Percentiles rank a stretch among this genome's conserved stretches.
Conservation (phyloP, 441 rosid species). For the Euphorbia schlechtendalii region DNA sequence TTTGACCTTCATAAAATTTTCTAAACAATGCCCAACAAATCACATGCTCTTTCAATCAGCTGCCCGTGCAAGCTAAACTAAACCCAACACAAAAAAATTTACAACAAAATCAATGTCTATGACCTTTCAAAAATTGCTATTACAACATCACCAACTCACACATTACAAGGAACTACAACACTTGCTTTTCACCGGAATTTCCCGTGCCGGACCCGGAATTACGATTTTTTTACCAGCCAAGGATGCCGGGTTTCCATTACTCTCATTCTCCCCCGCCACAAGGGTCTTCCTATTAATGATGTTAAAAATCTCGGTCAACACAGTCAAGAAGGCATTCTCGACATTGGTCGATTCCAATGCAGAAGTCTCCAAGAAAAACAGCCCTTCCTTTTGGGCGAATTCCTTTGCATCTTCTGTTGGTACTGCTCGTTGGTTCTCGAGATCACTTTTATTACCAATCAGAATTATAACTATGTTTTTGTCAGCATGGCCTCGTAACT, state of each 20-base stretch:
- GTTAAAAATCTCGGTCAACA: slow-evolving; percentile 77
- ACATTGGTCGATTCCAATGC: slow-evolving; percentile 79
- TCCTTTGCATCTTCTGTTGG: slow-evolving; percentile 72
- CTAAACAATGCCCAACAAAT: neutral
- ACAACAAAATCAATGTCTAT: slow-evolving; percentile 31
- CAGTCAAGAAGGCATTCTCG: slow-evolving; percentile 67
- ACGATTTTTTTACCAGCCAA: slow-evolving; percentile 73
- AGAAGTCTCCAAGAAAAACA: slow-evolving; percentile 94
- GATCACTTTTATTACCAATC: slow-evolving; percentile 86
- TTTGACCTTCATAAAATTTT: no score
- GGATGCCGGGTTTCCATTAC: slow-evolving; percentile 55
- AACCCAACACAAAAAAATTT: slow-evolving; percentile 25
- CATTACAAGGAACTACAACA: slow-evolving; percentile 56
- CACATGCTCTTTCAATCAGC: slow-evolving; percentile 19
- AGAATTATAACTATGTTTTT: slow-evolving; percentile 67
- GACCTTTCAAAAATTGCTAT: slow-evolving; percentile 33
- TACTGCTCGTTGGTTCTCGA: slow-evolving; percentile 67
- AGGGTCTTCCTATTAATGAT: slow-evolving; percentile 74
- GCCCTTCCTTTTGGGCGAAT: slow-evolving; percentile 75
- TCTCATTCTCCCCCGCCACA: slow-evolving; percentile 43
- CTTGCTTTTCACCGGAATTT: slow-evolving; percentile 49
- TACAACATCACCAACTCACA: slow-evolving; percentile 11
- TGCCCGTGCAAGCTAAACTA: slow-evolving; percentile 22
- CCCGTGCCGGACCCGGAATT: slow-evolving; percentile 74
- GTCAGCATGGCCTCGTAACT: slow-evolving; percentile 53